Percentiles rank a stretch among this genome's conserved stretches.
Conservation (phyloP, 169 alveolate genomes). For the Condylostoma magnum region DNA sequence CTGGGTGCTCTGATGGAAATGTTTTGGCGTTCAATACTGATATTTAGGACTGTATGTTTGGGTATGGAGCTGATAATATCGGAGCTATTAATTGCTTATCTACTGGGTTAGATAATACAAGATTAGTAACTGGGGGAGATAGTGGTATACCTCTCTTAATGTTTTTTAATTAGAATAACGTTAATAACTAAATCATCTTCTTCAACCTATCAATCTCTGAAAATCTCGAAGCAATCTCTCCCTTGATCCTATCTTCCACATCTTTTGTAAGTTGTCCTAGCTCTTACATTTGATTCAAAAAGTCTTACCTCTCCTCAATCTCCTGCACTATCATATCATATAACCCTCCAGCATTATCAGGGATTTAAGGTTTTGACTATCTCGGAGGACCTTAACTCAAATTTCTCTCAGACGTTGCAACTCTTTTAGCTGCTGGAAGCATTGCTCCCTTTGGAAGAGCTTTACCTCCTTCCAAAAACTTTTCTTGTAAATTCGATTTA, state of each 20-base stretch:
- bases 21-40: slow-evolving; percentile 61
- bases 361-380: slow-evolving; percentile 8
- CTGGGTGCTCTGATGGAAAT: slow-evolving; percentile 83
- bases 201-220: slow-evolving; percentile 54
- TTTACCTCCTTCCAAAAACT: slow-evolving; percentile 39
- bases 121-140: slow-evolving; percentile 70
- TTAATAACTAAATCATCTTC: too few species aligned
- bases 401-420: too few species aligned
- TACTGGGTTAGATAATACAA: slow-evolving; percentile 46
- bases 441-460: slow-evolving; percentile 14
- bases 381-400: too few species aligned
- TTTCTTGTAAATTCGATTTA: slow-evolving; percentile 50
- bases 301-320: slow-evolving; percentile 48
- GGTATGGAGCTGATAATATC: slow-evolving; percentile 71
- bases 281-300: slow-evolving; percentile 27
- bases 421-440: neutral
- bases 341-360: slow-evolving; percentile 43
- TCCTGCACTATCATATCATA: slow-evolving; percentile 48
- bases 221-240: slow-evolving; percentile 46
- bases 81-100: slow-evolving; percentile 71
- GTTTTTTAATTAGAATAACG: slow-evolving; percentile 14
- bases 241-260: slow-evolving; percentile 35
- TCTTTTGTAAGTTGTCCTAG: slow-evolving; percentile 30
- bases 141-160: slow-evolving; percentile 45
- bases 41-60: slow-evolving; percentile 67